Conservation (phyloP, 345 rosid genomes). For the Populus tremula region DNA sequence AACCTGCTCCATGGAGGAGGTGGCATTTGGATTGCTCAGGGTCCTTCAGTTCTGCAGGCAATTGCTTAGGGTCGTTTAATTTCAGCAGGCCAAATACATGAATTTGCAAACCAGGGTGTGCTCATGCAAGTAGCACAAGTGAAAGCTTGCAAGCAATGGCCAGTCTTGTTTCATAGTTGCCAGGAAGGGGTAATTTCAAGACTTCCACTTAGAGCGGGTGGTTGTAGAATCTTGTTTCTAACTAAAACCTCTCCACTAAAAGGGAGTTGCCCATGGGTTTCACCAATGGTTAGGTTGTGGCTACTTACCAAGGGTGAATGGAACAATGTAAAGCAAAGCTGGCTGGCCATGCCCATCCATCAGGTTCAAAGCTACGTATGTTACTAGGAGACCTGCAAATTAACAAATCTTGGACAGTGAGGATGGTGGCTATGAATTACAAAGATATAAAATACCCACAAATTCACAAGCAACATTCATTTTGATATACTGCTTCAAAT, state of each 20-base stretch:
- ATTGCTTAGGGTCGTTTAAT: neutral
- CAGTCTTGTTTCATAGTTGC: neutral
- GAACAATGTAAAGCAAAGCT: conserved; percentile 35
- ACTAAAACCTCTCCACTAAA: neutral
- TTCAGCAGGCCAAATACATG: neutral
- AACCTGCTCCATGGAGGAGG: neutral
- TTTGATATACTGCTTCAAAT: neutral
- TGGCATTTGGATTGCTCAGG: neutral
- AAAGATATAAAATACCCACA: neutral
- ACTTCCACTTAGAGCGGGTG: neutral
- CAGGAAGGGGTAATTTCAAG: neutral
- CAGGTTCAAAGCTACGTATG: conserved; percentile 35
- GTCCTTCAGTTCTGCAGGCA: neutral
- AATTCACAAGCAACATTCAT: neutral
- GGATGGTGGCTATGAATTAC: neutral
- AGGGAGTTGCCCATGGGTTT: neutral
- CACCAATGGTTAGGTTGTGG: neutral
- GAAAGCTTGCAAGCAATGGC: neutral
- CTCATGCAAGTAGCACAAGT: neutral
- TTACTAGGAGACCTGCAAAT: conserved; percentile 30
- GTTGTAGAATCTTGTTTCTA: neutral
- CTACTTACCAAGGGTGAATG: conserved; percentile 32
- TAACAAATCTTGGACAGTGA: neutral
- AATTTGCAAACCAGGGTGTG: neutral
- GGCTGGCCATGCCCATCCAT: conserved; percentile 43